These are phyloP conservation scores for Boletus rex-veris DNA, from an alignment of 768 basidiomycete species.

Conservation along the genomic window DNA sequence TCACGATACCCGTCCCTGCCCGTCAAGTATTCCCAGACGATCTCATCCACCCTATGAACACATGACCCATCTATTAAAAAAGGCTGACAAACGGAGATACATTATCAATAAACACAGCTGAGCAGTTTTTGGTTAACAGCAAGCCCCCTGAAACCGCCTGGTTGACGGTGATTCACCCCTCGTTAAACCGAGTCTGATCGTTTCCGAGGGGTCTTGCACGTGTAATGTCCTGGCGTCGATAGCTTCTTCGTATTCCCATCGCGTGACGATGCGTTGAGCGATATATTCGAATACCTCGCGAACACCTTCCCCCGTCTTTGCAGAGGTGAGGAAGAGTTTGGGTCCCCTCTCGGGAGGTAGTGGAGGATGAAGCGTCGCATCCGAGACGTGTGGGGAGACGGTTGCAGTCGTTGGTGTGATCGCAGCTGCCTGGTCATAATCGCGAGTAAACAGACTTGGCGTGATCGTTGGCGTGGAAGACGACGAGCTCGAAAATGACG, in stretches of 20 bases:
- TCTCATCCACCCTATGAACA: no score
- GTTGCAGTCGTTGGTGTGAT: conserved; percentile 18
- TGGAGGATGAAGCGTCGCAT: conserved; percentile 11
- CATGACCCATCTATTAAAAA: no score
- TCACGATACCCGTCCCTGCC: neutral
- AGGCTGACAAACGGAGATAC: neutral
- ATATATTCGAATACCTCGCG: conserved; percentile 75
- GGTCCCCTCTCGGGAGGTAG: conserved; percentile 49
- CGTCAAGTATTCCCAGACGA: neutral
- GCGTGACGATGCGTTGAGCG: conserved; percentile 53
- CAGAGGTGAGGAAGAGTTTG: conserved; percentile 70
- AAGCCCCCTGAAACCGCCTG: conserved; percentile 9
- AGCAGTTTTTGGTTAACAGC: conserved; percentile 14
- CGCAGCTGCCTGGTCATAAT: conserved; percentile 14
- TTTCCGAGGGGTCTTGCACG: conserved; percentile 37
- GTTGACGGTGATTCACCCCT: conserved; percentile 2
- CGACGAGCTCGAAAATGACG: conserved; percentile 32
- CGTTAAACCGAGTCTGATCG: conserved; percentile 34
- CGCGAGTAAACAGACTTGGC: conserved; percentile 50
- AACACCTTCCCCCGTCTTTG: conserved; percentile 75
- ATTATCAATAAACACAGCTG: conserved; percentile 21
- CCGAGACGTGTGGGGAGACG: conserved; percentile 6
- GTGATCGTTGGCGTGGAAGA: conserved; percentile 56
- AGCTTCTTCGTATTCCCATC: conserved; percentile 67
- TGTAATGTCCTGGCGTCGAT: conserved; percentile 44